Percentiles rank a stretch among this genome's conserved stretches.
Conservation (phyloP, 2,329 filamentous ascomycete genomes). For the Cryphonectria parasitica region DNA sequence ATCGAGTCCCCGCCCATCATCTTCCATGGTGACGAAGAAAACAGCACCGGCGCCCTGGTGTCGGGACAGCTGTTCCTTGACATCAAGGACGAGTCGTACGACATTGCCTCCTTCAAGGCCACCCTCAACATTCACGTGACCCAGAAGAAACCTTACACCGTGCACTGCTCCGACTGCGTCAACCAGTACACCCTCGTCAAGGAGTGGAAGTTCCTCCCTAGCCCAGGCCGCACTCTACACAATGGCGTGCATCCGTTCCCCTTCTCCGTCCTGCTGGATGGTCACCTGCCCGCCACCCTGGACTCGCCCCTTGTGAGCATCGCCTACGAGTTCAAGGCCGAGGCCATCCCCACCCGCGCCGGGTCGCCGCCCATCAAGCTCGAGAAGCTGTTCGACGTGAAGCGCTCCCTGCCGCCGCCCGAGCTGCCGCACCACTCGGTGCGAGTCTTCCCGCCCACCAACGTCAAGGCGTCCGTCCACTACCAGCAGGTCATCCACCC, state of each 20-base stretch:
- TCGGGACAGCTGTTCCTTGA: slow-evolving; percentile 80
- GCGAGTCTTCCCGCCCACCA: slow-evolving; percentile 94
- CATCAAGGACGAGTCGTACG: slow-evolving; percentile 67
- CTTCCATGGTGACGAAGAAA: slow-evolving; percentile 74
- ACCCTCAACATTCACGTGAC: slow-evolving; percentile 70
- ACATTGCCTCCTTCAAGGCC: slow-evolving; percentile 75
- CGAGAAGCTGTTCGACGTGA: slow-evolving; percentile 70
- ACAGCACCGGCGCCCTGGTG: slow-evolving; percentile 82
- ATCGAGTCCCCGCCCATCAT: slow-evolving; percentile 89
- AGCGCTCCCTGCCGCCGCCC: slow-evolving; percentile 74
- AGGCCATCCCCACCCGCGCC: slow-evolving; percentile 61
- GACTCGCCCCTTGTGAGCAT: slow-evolving; percentile 74
- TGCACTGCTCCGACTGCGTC: slow-evolving; percentile 78
- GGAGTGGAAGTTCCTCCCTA: slow-evolving; percentile 75
- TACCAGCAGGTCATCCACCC: slow-evolving; percentile 85
- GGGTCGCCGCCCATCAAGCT: slow-evolving; percentile 56
- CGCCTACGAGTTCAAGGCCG: slow-evolving; percentile 77
- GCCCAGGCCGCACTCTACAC: slow-evolving; percentile 50
- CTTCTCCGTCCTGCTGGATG: slow-evolving; percentile 84
- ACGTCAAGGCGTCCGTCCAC: slow-evolving; percentile 83
- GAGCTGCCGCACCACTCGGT: slow-evolving; percentile 86
- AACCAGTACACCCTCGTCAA: slow-evolving; percentile 74
- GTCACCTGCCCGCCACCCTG: slow-evolving; percentile 82
- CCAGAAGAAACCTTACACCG: slow-evolving; percentile 80
- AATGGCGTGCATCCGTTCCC: slow-evolving; percentile 77